Percentiles rank a stretch among this genome's conserved stretches.
phyloP scores from a whole-genome alignment of 2,329 filamentous ascomycete species.

The Bipolaris bicolor region DNA sequence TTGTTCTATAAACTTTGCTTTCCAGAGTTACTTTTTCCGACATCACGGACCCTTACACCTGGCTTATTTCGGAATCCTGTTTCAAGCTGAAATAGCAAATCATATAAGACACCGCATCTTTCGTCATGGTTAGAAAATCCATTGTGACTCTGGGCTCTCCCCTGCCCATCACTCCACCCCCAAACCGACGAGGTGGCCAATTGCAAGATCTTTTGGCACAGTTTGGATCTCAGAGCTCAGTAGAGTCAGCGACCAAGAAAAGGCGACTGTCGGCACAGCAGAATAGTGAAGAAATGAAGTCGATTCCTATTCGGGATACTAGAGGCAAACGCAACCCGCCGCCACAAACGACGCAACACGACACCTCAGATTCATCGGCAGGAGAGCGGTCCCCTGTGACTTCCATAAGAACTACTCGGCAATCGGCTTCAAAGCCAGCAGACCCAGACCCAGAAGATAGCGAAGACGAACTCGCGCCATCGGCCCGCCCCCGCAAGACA shows the following conservation, averaged over 20 bases:
- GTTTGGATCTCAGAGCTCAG: constrained; percentile 39
- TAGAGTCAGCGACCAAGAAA: constrained; percentile 41
- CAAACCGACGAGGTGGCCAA: constrained; percentile 30
- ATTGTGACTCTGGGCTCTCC: constrained; percentile 24
- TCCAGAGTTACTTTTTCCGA: not conserved
- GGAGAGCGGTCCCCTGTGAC: constrained; percentile 1
- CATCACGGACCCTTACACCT: constrained; percentile 1
- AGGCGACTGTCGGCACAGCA: constrained; percentile 24
- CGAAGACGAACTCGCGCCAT: constrained; percentile 34
- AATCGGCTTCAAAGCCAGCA: constrained; percentile 1
- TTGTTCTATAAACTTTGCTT: not conserved
- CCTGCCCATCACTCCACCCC: constrained; percentile 34
- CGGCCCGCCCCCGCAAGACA: constrained; percentile 19
- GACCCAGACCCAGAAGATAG: constrained; percentile 17
- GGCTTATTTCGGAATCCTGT: constrained; percentile 1
- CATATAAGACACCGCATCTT: not conserved
- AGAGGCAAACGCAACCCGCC: constrained; percentile 21
- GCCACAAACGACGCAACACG: constrained; percentile 6
- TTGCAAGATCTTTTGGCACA: constrained; percentile 36
- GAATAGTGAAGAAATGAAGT: not conserved
- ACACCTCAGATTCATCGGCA: constrained; percentile 13
- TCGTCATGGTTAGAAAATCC: constrained; percentile 29
- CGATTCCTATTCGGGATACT: not conserved
- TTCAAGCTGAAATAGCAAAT: not conserved
- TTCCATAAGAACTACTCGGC: constrained; percentile 4